Evolutionary conservation across 352 stramenopile genomes (phyloP).

Genomic region (Peronospora tabacina): DNA sequence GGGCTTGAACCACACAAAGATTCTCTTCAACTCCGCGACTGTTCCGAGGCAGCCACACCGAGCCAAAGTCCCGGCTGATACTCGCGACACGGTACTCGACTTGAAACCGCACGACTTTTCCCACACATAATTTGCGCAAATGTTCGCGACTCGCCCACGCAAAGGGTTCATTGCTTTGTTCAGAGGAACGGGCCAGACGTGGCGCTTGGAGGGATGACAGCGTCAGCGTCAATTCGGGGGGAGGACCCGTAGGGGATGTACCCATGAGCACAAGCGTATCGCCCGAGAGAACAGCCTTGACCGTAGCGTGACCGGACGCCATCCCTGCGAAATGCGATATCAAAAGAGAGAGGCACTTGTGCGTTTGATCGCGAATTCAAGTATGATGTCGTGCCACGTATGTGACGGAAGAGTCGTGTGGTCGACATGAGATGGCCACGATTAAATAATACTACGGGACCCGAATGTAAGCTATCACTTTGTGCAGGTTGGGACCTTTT

Average conservation of each 20-base stretch:
- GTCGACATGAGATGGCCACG: neutral
- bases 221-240: conserved; percentile 94
- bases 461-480: no score
- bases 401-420: neutral
- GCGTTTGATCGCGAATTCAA: neutral
- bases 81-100: conserved; percentile 84
- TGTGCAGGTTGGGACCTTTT: no score
- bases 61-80: conserved; percentile 82
- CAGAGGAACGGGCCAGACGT: conserved; percentile 68
- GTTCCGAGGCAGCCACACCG: conserved; percentile 66
- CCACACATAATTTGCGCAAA: conserved; percentile 91
- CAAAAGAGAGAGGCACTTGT: neutral
- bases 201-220: conserved; percentile 93
- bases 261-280: conserved; percentile 97
- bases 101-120: conserved; percentile 95
- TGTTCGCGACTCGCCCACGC: conserved; percentile 95
- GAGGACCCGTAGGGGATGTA: conserved; percentile 65
- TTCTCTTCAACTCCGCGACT: conserved; percentile 69
- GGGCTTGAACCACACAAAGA: conserved; percentile 73
- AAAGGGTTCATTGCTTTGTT: conserved; percentile 83
- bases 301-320: conserved; percentile 85
- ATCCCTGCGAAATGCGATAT: conserved; percentile 21
- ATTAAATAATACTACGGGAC: no score
- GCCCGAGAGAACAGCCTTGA: conserved; percentile 96
- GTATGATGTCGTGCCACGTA: neutral